Evolutionary conservation across 2,329 filamentous ascomycete genomes (phyloP), one percentile per base, ranked within the genome.

Genomic region (Thermomyces lanuginosus): DNA sequence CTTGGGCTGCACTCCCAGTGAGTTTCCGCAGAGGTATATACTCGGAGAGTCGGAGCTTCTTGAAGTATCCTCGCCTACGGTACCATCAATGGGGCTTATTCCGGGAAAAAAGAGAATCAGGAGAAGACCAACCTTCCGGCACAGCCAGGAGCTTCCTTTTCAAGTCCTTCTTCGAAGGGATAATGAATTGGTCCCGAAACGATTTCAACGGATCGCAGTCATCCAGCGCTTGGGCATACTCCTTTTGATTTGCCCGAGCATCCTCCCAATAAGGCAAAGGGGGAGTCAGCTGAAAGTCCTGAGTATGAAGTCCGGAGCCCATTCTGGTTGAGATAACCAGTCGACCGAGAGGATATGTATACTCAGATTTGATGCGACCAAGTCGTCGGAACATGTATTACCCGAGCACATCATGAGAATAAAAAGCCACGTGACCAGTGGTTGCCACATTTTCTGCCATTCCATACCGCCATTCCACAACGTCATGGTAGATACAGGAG

Each of bases 1-100:
- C 35, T 67, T 71, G 22, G 84, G 82, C 49, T 92, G 83, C 3
- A 86, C 67, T 19, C 83, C 83, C 1, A 92, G 66, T 0, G 82
- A 92, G 57, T 92, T 92, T 30, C 84, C 84, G 38, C 82, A 86
- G 36, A 93, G 72, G 51, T 92, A 93, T 32, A 81, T 74, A 32
- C 64, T 67, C 24, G 58, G 55, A 15, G 61, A 55, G n/a, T 60
- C 39, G 8, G 42, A 41, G 11, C n/a, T n/a, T n/a, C n/a, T n/a
- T n/a, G n/a, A n/a, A n/a, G n/a, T n/a, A n/a, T 30, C 13, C 14
- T 30, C 23, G 8, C 27, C 18, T 21, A 14, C 28, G 25, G 16
- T 26, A 14, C 8, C 11, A 24, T 17, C 10, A 15, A 13, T 4
- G 6, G 8, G 14, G 75, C 38, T 69, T 57, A 0, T 55, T n/a